Base-by-base conservation (phyloP, 140 eudicot genomes). In the Cichorium intybus region DNA sequence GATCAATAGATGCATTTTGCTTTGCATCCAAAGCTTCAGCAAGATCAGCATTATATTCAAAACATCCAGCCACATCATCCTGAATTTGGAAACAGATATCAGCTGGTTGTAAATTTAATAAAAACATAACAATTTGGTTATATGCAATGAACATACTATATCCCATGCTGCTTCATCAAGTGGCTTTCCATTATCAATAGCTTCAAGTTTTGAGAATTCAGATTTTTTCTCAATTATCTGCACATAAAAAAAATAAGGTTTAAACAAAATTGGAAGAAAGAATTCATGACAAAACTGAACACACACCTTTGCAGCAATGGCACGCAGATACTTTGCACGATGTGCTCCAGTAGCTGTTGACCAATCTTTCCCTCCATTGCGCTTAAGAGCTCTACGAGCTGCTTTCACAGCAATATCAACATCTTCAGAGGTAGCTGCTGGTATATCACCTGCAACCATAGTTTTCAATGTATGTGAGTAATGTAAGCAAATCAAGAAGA, bases 41-140 rank as follows among this genome's bases (percentile, higher is more conserved):
- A 61, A 86, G 92, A 48, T 82, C 99, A 35, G 97, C 99, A 80
- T 82, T 78, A 65, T 94, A 94, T 63, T 94, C 99, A 29, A 94
- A 94, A 71, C 97, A 89, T 63, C 84, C 95, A 68, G 95, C 95
- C 12, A 94, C 99, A 69, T 93, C 99, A 80, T 93, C 99, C 99
- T 93, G 81, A 53, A 72, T 34, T 24, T 68, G 29, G 31, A 67
- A 12, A 50, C 54, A 54, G 20, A 82, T 17, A 66, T 72, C 46
- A 64, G 56, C 28, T 34, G 46, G 24, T 28, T 33, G 46, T 46
- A 62, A 54, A 46, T 37, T 4, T 33, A 14, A 4, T 10, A 4
- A 51, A 21, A 29, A 39, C 27, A 39, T 12, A 52, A 21, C 46
- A 70, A 39, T 16, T 26, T 9, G 12, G 39, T 18, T 29, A 54